Evolutionary conservation across 2,329 filamentous ascomycete genomes (phyloP), one percentile per base, ranked within the genome.

Genomic region (Tympanopsis confertula): DNA sequence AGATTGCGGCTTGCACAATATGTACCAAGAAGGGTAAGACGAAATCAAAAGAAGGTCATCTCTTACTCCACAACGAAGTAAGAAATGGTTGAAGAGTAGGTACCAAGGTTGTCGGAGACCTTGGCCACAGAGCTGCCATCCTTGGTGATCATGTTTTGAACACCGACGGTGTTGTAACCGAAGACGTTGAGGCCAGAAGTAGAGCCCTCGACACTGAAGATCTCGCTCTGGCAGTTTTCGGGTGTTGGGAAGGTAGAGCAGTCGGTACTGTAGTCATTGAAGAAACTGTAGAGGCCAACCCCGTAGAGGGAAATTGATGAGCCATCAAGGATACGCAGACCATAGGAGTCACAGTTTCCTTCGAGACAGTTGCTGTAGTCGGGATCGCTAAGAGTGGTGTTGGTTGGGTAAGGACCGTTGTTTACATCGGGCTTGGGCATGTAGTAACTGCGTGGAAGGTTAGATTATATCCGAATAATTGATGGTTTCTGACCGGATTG

Each of bases 361-460:
- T 10, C 12, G 12, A 33, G 30, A 17, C 30, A 33, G 30, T 18
- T 10, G 30, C 10, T 33, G 30, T 10, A 33, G 30, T 33, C 30
- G 10, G 30, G 30, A 15, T 33, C 30, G 15, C 55, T 51, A 20
- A 59, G 45, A 19, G 46, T 35, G 3, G 45, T 26, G 35, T 56
- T 54, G 2, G 37, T 43, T 3, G 48, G 46, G 36, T 55, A 61
- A 7, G 57, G 58, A 10, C 50, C 38, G 29, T 47, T 45, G n/a
- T 44, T 50, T 18, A 51, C 55, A 29, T 52, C 43, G 20, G 58
- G 58, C 29, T 50, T 55, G 4, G 58, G 57, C 42, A 59, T 55
- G 22, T 57, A 61, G 43, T 61, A 60, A 12, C 37, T 41, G 20
- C 7, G 2, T n/a, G n/a, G n/a, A n/a, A n/a, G n/a, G n/a, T n/a